Conservation (phyloP, 805 yeast species). For the Candida cerambycidarum region DNA sequence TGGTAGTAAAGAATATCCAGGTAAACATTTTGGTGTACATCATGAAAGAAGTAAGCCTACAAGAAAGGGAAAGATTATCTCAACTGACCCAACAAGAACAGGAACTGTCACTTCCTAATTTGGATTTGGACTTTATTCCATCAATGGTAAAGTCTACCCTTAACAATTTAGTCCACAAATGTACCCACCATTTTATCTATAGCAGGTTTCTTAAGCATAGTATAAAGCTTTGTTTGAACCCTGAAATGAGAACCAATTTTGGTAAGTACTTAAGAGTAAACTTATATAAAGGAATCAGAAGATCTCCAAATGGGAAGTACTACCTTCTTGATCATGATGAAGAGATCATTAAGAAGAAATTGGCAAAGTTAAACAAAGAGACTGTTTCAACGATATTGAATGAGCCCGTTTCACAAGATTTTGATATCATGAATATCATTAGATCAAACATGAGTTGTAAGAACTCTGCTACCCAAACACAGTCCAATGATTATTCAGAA, state of each 20-base stretch:
- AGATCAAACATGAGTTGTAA: slow-evolving; percentile 6
- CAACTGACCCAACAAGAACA: too few relatives aligned
- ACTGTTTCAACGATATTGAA: neutral
- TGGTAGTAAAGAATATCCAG: slow-evolving; percentile 4
- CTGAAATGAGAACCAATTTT: slow-evolving; percentile 2
- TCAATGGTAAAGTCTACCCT: neutral
- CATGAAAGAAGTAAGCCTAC: neutral
- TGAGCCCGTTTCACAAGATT: neutral
- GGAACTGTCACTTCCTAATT: neutral
- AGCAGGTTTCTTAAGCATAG: slow-evolving; percentile 9
- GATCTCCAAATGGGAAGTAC: neutral
- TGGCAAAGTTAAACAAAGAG: neutral
- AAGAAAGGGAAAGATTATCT: neutral
- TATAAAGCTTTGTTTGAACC: slow-evolving; percentile 8
- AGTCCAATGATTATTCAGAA: neutral
- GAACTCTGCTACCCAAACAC: neutral
- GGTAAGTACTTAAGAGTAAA: slow-evolving; percentile 6
- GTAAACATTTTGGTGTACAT: slow-evolving; percentile 1
- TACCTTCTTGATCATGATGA: slow-evolving; percentile 2
- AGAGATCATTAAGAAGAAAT: slow-evolving; percentile 1
- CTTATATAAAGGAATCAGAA: slow-evolving; percentile 3
- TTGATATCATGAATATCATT: slow-evolving; percentile 5
- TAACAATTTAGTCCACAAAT: slow-evolving; percentile 7
- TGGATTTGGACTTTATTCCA: slow-evolving; percentile 8
- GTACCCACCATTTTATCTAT: slow-evolving; percentile 1